phyloP scores from a whole-genome alignment of 768 basidiomycete species.

The Chlorophyllum brunneum region DNA sequence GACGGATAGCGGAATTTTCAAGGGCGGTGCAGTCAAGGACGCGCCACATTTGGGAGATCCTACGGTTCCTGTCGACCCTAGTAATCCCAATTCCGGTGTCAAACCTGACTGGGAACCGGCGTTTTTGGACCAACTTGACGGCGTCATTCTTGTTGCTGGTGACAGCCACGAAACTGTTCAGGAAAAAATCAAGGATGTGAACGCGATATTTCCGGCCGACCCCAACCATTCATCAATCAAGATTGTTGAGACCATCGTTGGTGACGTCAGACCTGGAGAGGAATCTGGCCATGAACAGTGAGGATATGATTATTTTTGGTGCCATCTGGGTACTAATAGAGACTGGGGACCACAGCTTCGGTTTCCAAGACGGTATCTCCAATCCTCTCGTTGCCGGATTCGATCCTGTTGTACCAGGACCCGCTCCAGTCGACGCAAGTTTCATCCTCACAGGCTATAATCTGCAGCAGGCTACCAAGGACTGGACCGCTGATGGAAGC shows the following conservation, averaged over 20 bases:
- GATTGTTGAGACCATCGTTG: conserved; percentile 31
- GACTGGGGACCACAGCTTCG: conserved; percentile 35
- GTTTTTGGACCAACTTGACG: conserved; percentile 45
- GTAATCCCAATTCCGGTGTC: conserved; percentile 8
- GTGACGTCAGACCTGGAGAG: conserved; percentile 41
- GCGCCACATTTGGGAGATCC: conserved; percentile 37
- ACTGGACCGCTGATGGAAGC: conserved; percentile 47
- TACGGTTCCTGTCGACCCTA: conserved; percentile 14
- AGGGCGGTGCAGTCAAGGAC: conserved; percentile 36
- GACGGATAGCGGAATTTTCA: conserved; percentile 28
- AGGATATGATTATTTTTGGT: conserved; percentile 12
- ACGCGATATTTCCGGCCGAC: conserved; percentile 31
- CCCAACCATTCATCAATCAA: conserved; percentile 29
- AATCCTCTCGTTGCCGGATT: conserved; percentile 44
- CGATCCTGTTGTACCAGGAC: conserved; percentile 33
- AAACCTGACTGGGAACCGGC: conserved; percentile 44
- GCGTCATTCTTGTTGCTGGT: conserved; percentile 46
- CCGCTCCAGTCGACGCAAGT: conserved; percentile 36
- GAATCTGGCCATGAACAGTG: conserved; percentile 46
- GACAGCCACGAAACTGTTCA: conserved; percentile 35
- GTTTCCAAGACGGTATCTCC: conserved; percentile 49
- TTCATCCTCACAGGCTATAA: conserved; percentile 39
- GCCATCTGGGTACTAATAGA: neutral
- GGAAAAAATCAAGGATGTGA: conserved; percentile 29
- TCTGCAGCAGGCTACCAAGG: conserved; percentile 19